Evolutionary conservation across 2,329 filamentous ascomycete species (phyloP).

Genomic region (Aspergillus melleus): DNA sequence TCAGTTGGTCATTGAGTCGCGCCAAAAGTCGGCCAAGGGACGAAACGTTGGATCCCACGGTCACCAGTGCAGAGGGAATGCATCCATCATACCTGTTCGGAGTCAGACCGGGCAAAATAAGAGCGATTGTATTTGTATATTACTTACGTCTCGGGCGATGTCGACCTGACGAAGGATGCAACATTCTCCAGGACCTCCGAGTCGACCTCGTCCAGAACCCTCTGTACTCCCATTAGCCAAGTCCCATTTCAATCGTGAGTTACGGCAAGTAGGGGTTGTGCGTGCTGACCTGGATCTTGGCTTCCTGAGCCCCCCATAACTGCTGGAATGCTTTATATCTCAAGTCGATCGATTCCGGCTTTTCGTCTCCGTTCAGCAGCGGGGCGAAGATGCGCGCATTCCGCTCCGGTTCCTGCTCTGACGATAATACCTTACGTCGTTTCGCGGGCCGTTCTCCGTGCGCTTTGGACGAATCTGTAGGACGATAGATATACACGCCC

Average conservation of each 20-base stretch:
- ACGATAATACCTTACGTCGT: conserved; percentile 55
- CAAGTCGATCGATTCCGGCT: conserved; percentile 28
- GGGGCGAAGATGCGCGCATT: conserved; percentile 35
- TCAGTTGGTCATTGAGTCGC: conserved; percentile 37
- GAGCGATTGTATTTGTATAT: neutral
- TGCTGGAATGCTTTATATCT: conserved; percentile 40
- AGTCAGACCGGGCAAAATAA: neutral
- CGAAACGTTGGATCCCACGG: conserved; percentile 46
- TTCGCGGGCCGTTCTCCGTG: conserved; percentile 54
- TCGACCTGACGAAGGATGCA: conserved; percentile 36
- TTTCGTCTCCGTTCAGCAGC: conserved; percentile 42
- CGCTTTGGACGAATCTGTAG: conserved; percentile 43
- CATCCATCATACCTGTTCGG: conserved; percentile 38
- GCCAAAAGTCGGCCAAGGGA: conserved; percentile 40
- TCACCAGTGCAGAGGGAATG: conserved; percentile 45
- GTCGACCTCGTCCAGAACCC: conserved; percentile 41
- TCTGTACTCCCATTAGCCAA: conserved; percentile 23
- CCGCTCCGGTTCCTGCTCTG: conserved; percentile 9
- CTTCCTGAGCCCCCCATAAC: conserved; percentile 41
- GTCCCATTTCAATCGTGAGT: neutral
- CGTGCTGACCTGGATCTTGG: conserved; percentile 38
- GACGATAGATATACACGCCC: conserved; percentile 64
- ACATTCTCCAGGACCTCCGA: conserved; percentile 40
- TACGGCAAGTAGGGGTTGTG: neutral
- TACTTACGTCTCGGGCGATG: conserved; percentile 38